Conservation (phyloP, 225 moss, liverwort and hornwort species). For the Bryoerythrophyllum caledonicum region DNA sequence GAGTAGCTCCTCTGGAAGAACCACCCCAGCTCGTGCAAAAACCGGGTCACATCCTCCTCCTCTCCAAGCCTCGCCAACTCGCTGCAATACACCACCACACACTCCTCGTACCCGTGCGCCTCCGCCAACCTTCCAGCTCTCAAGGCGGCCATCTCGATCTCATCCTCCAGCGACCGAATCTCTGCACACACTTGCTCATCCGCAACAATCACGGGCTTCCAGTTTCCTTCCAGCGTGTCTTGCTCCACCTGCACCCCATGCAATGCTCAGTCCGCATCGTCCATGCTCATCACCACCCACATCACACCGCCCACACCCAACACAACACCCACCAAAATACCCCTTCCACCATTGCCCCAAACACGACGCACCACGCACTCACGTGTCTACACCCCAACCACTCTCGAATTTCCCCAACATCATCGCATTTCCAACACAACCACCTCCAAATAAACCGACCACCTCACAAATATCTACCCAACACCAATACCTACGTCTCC, state of each 20-base stretch:
- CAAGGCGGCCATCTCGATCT: slow-evolving; percentile 53
- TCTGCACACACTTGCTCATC: slow-evolving; percentile 65
- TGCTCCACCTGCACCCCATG: slow-evolving; percentile 56
- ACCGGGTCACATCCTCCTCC: slow-evolving; percentile 57
- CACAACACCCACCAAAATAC: background rate
- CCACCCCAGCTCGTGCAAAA: slow-evolving; percentile 92
- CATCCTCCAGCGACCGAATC: slow-evolving; percentile 67
- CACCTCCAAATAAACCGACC: too few species aligned
- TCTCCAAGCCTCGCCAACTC: slow-evolving; percentile 44
- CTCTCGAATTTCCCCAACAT: background rate
- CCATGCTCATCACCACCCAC: background rate
- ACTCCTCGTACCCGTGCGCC: slow-evolving; percentile 27
- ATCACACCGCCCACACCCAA: background rate
- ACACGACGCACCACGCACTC: rapidly evolving
- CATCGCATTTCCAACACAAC: background rate
- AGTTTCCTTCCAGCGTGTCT: slow-evolving; percentile 51
- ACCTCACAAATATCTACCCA: background rate
- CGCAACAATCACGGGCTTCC: slow-evolving; percentile 69
- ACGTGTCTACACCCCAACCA: background rate
- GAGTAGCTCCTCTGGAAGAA: slow-evolving; percentile 65
- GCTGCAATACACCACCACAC: slow-evolving; percentile 37
- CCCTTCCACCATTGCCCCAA: background rate
- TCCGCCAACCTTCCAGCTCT: slow-evolving; percentile 42
- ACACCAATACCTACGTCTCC: background rate
- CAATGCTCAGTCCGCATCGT: background rate